Percentiles rank a stretch among this genome's conserved stretches.
Evolutionary conservation across 2,329 filamentous ascomycete genomes (phyloP).

Genomic region (Xylariomycetidae sp.): DNA sequence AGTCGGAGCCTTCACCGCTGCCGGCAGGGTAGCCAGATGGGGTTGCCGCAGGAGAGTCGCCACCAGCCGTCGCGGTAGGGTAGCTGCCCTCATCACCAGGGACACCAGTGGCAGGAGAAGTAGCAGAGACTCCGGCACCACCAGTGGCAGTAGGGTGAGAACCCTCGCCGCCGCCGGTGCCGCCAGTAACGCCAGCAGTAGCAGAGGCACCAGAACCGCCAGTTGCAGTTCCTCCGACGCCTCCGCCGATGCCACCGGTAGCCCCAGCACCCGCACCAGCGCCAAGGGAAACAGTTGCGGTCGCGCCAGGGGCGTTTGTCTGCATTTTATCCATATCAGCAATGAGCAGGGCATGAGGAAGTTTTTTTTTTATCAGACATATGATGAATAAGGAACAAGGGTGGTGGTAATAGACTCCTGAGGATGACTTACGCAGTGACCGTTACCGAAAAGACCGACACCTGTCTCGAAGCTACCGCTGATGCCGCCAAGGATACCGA

Average conservation of each 20-base stretch:
- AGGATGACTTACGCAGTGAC: no score
- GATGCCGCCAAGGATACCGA: conserved; percentile 25
- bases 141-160: background rate
- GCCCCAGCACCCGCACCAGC: background rate
- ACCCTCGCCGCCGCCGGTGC: background rate
- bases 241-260: background rate
- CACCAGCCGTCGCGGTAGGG: background rate
- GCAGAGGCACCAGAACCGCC: background rate
- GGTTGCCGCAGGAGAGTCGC: conserved; percentile 1
- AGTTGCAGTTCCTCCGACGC: background rate
- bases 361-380: no score
- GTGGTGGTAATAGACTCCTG: no score
- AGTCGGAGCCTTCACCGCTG: background rate
- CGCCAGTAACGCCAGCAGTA: background rate
- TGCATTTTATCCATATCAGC: no score
- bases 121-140: background rate
- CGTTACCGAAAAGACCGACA: conserved; percentile 1
- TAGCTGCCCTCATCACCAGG: background rate
- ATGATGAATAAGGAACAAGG: no score
- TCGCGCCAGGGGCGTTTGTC: no score
- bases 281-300: background rate
- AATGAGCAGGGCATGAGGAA: no score
- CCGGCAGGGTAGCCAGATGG: background rate
- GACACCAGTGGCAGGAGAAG: conserved; percentile 2
- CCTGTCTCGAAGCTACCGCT: conserved; percentile 9